Evolutionary conservation across 2,329 filamentous ascomycete genomes (phyloP).

Genomic region (Neospermospora avenae): DNA sequence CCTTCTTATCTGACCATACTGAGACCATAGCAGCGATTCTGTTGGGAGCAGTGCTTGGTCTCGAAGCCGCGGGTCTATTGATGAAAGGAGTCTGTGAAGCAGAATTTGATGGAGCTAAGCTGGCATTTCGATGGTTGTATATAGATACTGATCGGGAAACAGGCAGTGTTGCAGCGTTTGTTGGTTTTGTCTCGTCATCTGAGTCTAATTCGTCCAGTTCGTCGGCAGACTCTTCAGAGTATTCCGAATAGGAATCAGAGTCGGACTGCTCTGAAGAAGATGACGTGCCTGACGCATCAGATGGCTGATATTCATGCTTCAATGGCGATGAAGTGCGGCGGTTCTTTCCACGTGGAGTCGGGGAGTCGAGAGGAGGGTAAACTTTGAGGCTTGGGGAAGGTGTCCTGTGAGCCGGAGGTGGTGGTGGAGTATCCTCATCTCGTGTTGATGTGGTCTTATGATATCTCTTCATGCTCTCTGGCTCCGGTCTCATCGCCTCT

Average conservation of each 20-base stretch:
- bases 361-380: slow-evolving; percentile 25
- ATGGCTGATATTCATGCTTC: slow-evolving; percentile 96
- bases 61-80: slow-evolving; percentile 35
- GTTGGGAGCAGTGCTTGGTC: slow-evolving; percentile 16
- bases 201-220: slow-evolving; percentile 50
- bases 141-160: slow-evolving; percentile 25
- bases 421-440: slow-evolving; percentile 31
- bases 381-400: slow-evolving; percentile 43
- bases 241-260: slow-evolving; percentile 42
- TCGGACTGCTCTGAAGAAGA: slow-evolving; percentile 55
- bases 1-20: slow-evolving; percentile 58
- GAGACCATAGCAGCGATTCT: slow-evolving; percentile 54
- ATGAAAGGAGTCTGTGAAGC: slow-evolving; percentile 72
- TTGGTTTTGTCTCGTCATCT: slow-evolving; percentile 15
- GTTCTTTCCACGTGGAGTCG: slow-evolving; percentile 39
- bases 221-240: slow-evolving; percentile 46
- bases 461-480: slow-evolving; percentile 11
- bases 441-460: slow-evolving; percentile 11
- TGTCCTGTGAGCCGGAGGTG: slow-evolving; percentile 32
- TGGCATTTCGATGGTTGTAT: slow-evolving; percentile 38
- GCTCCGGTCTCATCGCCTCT: slow-evolving; percentile 23
- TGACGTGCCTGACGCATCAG: slow-evolving; percentile 61
- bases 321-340: slow-evolving; percentile 86
- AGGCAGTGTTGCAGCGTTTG: slow-evolving; percentile 31
- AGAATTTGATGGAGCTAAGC: slow-evolving; percentile 75